Evolutionary conservation across 2,329 filamentous ascomycete genomes (phyloP).

Genomic region (Escovopsis sp.): DNA sequence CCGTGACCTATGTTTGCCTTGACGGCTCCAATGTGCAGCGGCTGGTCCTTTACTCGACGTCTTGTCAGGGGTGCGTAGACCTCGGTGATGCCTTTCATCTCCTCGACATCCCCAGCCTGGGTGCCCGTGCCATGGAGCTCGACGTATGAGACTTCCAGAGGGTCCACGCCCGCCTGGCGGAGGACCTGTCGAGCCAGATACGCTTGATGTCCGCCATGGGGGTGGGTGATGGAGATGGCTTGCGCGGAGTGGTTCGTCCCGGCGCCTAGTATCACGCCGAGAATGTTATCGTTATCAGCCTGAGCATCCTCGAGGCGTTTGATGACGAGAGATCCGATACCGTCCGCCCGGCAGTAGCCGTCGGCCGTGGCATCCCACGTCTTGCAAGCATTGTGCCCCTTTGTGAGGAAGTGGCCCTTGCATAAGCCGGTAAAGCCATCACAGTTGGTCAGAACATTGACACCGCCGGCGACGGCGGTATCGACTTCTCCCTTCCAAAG

Average conservation of each 20-base stretch:
- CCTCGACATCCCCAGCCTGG: conserved; percentile 69
- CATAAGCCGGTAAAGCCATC: conserved; percentile 51
- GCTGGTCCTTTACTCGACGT: conserved; percentile 28
- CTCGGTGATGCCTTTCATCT: conserved; percentile 63
- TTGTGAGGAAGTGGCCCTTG: conserved; percentile 49
- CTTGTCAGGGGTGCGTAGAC: conserved; percentile 34
- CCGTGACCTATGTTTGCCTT: conserved; percentile 54
- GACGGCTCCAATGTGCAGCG: conserved; percentile 46
- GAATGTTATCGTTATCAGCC: conserved; percentile 48
- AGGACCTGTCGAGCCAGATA: conserved; percentile 49
- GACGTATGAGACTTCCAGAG: conserved; percentile 64
- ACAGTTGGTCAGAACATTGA: conserved; percentile 51
- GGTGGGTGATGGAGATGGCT: conserved; percentile 56
- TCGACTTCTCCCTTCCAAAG: conserved; percentile 49
- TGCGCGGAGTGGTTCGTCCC: conserved; percentile 60
- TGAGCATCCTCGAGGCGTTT: conserved; percentile 32
- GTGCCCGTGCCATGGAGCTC: conserved; percentile 91
- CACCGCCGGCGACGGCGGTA: conserved; percentile 47
- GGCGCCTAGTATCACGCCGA: conserved; percentile 47
- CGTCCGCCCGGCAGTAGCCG: conserved; percentile 41
- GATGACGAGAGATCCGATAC: conserved; percentile 30
- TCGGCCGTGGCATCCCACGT: conserved; percentile 49
- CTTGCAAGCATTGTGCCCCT: conserved; percentile 21
- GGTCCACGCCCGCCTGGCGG: conserved; percentile 60
- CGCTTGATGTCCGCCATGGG: conserved; percentile 48